These are phyloP conservation scores for Colletotrichum agaves DNA, from an alignment of 2,329 filamentous ascomycete genomes.

Conservation along the genomic window DNA sequence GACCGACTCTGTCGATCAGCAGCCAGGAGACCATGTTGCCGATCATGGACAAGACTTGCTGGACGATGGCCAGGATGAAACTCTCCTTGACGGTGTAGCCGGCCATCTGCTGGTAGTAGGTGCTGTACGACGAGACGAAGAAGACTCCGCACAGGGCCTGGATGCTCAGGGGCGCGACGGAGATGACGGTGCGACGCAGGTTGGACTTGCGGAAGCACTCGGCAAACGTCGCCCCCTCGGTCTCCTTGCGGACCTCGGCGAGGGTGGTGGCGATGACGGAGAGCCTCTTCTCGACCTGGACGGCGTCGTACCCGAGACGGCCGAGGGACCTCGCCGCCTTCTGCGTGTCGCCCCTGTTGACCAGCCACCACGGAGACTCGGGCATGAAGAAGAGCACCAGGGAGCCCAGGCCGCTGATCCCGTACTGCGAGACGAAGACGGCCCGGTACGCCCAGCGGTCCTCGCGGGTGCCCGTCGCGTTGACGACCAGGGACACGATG, in stretches of 20 bases:
- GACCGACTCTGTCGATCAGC: constrained; percentile 47
- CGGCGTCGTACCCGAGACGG: constrained; percentile 44
- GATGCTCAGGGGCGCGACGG: constrained; percentile 49
- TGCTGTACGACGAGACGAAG: constrained; percentile 51
- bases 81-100: constrained; percentile 49
- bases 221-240: constrained; percentile 49
- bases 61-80: constrained; percentile 51
- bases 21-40: constrained; percentile 48
- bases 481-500: constrained; percentile 45
- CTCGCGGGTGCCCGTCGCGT: constrained; percentile 41
- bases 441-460: constrained; percentile 48
- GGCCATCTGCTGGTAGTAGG: constrained; percentile 54
- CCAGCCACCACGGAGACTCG: constrained; percentile 56
- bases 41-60: constrained; percentile 40
- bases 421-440: constrained; percentile 34
- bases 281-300: constrained; percentile 44
- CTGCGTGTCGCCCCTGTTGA: constrained; percentile 43
- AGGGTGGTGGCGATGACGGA: constrained; percentile 46
- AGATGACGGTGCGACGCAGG: constrained; percentile 52
- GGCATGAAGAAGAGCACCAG: constrained; percentile 45
- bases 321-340: constrained; percentile 40
- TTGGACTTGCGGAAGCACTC: constrained; percentile 54
- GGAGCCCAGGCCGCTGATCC: constrained; percentile 30
- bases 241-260: constrained; percentile 48
- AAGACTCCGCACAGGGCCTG: constrained; percentile 49